Percentiles rank a stretch among this genome's conserved stretches.
Evolutionary conservation across 345 rosid species (phyloP).

Genomic region (Hibiscus trionum): DNA sequence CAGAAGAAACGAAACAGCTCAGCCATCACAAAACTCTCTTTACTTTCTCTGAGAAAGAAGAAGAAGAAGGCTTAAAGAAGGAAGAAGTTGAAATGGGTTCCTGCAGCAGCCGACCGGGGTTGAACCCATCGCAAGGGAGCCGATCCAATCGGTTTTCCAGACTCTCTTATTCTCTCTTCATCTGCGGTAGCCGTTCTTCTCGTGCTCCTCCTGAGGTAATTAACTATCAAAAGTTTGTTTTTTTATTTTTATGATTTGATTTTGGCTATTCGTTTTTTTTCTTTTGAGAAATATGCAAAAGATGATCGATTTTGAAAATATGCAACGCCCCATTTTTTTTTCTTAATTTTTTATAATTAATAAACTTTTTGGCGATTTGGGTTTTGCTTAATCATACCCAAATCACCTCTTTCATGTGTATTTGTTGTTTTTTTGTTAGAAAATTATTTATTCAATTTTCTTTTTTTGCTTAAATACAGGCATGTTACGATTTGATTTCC

Average conservation of each 20-base stretch:
- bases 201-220: slow-evolving; percentile 39
- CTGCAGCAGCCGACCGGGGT: slow-evolving; percentile 35
- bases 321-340: neutral
- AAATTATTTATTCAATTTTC: neutral
- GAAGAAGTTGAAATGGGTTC: slow-evolving; percentile 42
- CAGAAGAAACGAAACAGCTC: neutral
- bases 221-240: neutral
- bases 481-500: neutral
- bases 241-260: neutral
- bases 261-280: neutral
- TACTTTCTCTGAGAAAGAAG: neutral
- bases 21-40: neutral
- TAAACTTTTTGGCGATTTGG: neutral
- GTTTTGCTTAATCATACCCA: neutral
- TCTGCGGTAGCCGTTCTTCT: slow-evolving; percentile 47
- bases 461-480: neutral
- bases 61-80: neutral
- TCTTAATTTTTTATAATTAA: neutral
- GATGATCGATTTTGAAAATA: neutral
- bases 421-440: neutral
- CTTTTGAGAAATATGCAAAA: neutral
- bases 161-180: slow-evolving; percentile 31
- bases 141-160: slow-evolving; percentile 22
- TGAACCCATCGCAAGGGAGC: slow-evolving; percentile 25
- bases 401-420: neutral